Base-by-base conservation (phyloP, 108 stramenopile species). In the Fragilariopsis cylindrus region DNA sequence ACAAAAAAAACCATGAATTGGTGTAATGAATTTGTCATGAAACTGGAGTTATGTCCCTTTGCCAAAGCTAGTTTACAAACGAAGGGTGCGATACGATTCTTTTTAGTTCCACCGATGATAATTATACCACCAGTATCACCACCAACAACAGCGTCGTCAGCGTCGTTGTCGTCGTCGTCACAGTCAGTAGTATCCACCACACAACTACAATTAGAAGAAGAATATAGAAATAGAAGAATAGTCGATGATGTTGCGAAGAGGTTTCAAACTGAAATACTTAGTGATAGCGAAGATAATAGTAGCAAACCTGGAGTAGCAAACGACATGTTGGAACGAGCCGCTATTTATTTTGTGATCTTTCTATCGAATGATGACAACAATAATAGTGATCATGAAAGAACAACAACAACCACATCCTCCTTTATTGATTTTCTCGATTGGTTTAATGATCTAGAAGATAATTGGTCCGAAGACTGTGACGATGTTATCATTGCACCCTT, bases 401-500 rank as follows among this genome's bases (percentile, higher is more conserved):
- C 41, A 12, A 30, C n/a, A n/a, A n/a, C 30, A 1, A 39, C 60
- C 1, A 62, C 48, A 44, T 49, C 47, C 11, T 68, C 49, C n/a
- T 68, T 68, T 19, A 8, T 49, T 1, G 56, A 70, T 9, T 92
- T 90, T 70, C 80, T 87, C 54, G 79, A 90, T 30, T 88, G 83
- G 81, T 92, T 88, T 56, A 42, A 80, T 12, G 83, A 85, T 18
- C 64, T 88, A 62, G 91, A 92, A 71, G 89, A 92, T 52, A 70
- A 73, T 8, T 81, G 79, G 67, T 75, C 83, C 58, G 73, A 82
- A 56, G 82, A 78, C 16, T 11, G 57, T 8, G 44, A 84, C n/a
- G 74, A 79, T 57, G 78, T 90, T 1, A 92, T 89, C 19, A 56
- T 87, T 18, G 91, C 91, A 16, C 88, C 91, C 21, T 92, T 92